Evolutionary conservation across 2,329 filamentous ascomycete genomes (phyloP).

Genomic region (Lachnellula occidentalis): DNA sequence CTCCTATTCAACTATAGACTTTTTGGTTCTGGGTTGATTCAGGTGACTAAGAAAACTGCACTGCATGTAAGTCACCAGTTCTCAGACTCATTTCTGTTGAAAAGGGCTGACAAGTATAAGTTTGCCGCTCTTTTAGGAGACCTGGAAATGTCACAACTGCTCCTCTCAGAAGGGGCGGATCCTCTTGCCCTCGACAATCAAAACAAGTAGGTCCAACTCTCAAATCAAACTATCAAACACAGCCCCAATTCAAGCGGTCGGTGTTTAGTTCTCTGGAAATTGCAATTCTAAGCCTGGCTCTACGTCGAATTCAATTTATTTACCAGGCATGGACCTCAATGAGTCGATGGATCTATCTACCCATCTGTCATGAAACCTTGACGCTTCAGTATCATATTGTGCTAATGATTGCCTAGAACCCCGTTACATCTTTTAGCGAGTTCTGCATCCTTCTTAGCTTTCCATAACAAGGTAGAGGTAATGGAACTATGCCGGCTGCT

Average conservation of each 20-base stretch:
- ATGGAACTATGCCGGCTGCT: neutral
- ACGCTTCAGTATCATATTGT: neutral
- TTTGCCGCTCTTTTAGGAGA: neutral
- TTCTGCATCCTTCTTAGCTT: neutral
- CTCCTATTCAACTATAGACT: too few species aligned
- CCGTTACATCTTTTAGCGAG: neutral
- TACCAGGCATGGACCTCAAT: neutral
- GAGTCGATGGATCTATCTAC: neutral
- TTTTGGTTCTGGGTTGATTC: too few species aligned
- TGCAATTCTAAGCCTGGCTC: too few species aligned
- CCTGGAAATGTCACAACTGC: neutral
- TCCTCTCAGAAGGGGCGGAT: conserved; percentile 1
- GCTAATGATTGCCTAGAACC: neutral
- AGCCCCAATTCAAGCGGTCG: neutral
- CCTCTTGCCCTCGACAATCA: neutral
- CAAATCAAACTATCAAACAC: neutral
- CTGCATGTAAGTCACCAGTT: neutral
- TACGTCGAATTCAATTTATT: neutral
- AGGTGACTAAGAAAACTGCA: too few species aligned
- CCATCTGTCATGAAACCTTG: neutral
- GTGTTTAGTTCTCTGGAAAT: too few species aligned
- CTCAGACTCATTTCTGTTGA: neutral
- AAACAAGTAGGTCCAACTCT: neutral
- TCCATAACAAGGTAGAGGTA: neutral
- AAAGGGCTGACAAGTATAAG: neutral